These are phyloP conservation scores for Juglanconis juglandina DNA, from an alignment of 2,329 filamentous ascomycete genomes.

Conservation along the genomic window DNA sequence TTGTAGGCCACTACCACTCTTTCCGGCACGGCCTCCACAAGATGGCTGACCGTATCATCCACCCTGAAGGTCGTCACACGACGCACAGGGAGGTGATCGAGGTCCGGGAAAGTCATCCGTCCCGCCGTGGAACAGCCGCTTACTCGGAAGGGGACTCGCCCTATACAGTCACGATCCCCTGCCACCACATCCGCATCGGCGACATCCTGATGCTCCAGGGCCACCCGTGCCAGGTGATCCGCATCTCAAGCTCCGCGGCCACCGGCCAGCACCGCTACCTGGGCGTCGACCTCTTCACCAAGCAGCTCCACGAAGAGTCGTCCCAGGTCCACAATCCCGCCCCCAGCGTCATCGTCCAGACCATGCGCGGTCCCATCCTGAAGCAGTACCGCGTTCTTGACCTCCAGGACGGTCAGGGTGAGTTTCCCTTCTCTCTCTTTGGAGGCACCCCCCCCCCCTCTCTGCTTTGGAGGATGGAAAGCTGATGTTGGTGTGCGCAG, in stretches of 20 bases:
- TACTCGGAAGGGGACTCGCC: slow-evolving; percentile 38
- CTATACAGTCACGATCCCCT: slow-evolving; percentile 96
- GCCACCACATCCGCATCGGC: slow-evolving; percentile 98
- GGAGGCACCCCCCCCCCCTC: not conserved
- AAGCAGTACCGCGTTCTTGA: slow-evolving; percentile 99
- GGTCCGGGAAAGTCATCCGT: slow-evolving; percentile 40
- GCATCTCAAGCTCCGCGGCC: slow-evolving; percentile 95
- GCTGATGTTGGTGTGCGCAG: slow-evolving; percentile 24
- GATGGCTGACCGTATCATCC: slow-evolving; percentile 53
- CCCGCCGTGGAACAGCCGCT: slow-evolving; percentile 22
- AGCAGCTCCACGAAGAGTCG: slow-evolving; percentile 98
- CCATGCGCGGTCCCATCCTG: slow-evolving; percentile 98
- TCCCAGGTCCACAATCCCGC: slow-evolving; percentile 96
- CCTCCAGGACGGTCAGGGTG: slow-evolving; percentile 75
- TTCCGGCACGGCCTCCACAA: slow-evolving; percentile 56
- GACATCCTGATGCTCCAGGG: slow-evolving; percentile 99
- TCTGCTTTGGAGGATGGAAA: too few species aligned
- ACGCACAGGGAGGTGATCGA: slow-evolving; percentile 42
- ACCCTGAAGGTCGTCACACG: slow-evolving; percentile 46
- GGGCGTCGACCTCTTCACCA: slow-evolving; percentile 99
- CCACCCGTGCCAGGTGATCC: slow-evolving; percentile 99
- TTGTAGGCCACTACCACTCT: slow-evolving; percentile 55
- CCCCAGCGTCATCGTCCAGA: slow-evolving; percentile 96
- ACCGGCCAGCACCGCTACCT: slow-evolving; percentile 99
- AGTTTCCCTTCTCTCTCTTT: slow-evolving; percentile 23